A percentile compares a stretch with the other conserved stretches of the same genome.
Evolutionary conservation across 2,329 filamentous ascomycete species (phyloP).

Genomic region (Domatiomyces catenatus): DNA sequence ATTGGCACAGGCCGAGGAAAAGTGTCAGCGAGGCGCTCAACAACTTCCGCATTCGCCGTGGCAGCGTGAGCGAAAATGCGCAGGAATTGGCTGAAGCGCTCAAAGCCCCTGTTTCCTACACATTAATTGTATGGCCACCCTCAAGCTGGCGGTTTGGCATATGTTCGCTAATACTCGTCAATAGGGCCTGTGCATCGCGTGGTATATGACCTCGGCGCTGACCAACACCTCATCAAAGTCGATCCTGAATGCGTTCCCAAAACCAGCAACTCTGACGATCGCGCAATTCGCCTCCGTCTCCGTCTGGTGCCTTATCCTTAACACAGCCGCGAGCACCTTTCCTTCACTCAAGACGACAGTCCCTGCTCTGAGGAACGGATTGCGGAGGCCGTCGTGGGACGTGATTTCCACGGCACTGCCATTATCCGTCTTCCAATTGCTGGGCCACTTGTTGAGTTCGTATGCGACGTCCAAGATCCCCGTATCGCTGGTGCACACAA

Average conservation of each 20-base stretch:
- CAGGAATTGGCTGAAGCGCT: slow-evolving; percentile 86
- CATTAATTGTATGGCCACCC: slow-evolving; percentile 54
- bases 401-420: slow-evolving; percentile 81
- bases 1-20: slow-evolving; percentile 55
- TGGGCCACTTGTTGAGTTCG: slow-evolving; percentile 82
- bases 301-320: slow-evolving; percentile 66
- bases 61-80: slow-evolving; percentile 80
- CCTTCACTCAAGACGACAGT: slow-evolving; percentile 55
- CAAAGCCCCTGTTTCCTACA: slow-evolving; percentile 75
- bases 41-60: slow-evolving; percentile 63
- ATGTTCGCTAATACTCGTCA: slow-evolving; percentile 2
- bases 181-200: slow-evolving; percentile 70
- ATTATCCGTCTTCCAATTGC: slow-evolving; percentile 80
- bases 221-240: slow-evolving; percentile 97
- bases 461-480: slow-evolving; percentile 90
- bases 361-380: slow-evolving; percentile 68
- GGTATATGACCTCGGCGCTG: slow-evolving; percentile 89
- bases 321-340: slow-evolving; percentile 58
- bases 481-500: slow-evolving; percentile 92
- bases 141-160: neutral
- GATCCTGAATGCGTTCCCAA: slow-evolving; percentile 80
- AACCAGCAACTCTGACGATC: slow-evolving; percentile 79
- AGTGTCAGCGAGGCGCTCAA: slow-evolving; percentile 79
- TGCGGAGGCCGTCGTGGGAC: slow-evolving; percentile 64
- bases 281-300: slow-evolving; percentile 90